phyloP scores from a whole-genome alignment of 306 rosid species.

The Lathyrus tuberosus region DNA sequence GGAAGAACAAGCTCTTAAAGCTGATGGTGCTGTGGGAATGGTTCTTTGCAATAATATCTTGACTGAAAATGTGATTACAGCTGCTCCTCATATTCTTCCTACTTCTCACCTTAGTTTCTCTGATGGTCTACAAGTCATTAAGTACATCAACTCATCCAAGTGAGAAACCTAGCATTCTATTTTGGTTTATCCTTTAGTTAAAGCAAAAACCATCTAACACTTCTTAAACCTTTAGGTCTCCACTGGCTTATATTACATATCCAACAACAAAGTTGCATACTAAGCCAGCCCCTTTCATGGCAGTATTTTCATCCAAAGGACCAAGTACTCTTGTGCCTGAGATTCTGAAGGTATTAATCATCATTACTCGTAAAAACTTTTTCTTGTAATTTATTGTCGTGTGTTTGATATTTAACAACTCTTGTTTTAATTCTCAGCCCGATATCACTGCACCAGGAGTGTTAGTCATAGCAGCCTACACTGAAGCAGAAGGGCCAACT shows the following conservation, averaged over 20 bases:
- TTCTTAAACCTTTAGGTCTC: neutral
- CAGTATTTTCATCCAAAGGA: conserved; percentile 92
- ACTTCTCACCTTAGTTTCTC: conserved; percentile 72
- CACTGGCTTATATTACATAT: conserved; percentile 65
- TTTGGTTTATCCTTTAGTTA: neutral
- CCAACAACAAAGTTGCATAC: conserved; percentile 59
- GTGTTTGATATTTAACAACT: conserved; percentile 10
- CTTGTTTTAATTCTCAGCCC: conserved; percentile 61
- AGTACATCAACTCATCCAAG: conserved; percentile 69
- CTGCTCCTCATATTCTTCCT: conserved; percentile 90
- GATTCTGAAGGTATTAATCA: conserved; percentile 70
- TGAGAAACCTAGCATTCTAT: conserved; percentile 44
- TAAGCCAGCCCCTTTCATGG: conserved; percentile 94
- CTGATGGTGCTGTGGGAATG: conserved; percentile 83
- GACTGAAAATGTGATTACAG: conserved; percentile 65
- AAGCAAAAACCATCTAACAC: neutral
- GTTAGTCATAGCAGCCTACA: conserved; percentile 82
- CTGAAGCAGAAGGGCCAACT: too few species aligned
- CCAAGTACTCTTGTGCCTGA: conserved; percentile 71
- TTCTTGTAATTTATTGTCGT: neutral
- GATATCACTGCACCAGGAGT: conserved; percentile 97
- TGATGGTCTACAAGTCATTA: conserved; percentile 50
- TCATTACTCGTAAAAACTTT: neutral
- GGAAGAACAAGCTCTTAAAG: conserved; percentile 73
- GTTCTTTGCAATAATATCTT: conserved; percentile 67